These are phyloP conservation scores for Angomonas deanei DNA, from an alignment of 208 protist species.

Conservation along the genomic window DNA sequence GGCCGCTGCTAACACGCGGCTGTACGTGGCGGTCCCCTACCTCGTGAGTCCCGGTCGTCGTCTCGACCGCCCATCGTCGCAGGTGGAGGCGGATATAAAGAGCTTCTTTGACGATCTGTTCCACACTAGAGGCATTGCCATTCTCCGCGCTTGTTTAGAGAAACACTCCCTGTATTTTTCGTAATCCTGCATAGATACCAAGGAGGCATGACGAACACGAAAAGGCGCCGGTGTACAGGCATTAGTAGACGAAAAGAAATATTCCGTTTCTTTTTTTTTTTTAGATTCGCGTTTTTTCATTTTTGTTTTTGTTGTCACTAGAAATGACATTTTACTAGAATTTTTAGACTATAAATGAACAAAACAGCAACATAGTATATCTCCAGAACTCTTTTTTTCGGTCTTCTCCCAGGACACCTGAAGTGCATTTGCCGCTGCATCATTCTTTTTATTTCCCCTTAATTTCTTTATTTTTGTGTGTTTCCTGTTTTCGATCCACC, in stretches of 20 bases:
- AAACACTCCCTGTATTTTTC: conserved; percentile 37
- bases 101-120: conserved; percentile 70
- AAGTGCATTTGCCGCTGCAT: too few relatives aligned
- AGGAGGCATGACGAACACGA: too few relatives aligned
- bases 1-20: not conserved
- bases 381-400: too few relatives aligned
- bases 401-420: too few relatives aligned
- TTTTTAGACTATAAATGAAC: not conserved
- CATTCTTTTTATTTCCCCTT: not conserved
- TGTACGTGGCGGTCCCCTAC: conserved; percentile 35
- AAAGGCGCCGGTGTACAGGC: too few relatives aligned
- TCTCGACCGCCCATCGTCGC: conserved; percentile 61
- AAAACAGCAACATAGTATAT: too few relatives aligned
- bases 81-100: conserved; percentile 67
- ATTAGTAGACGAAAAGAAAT: too few relatives aligned
- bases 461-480: not conserved
- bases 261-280: too few relatives aligned
- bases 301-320: conserved; percentile 1
- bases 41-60: conserved; percentile 51
- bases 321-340: not conserved
- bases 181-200: too few relatives aligned
- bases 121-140: conserved; percentile 32
- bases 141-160: conserved; percentile 41
- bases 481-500: not conserved
- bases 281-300: not conserved